Conservation (phyloP, 2,329 filamentous ascomycete species). For the Apiospora sp. region DNA sequence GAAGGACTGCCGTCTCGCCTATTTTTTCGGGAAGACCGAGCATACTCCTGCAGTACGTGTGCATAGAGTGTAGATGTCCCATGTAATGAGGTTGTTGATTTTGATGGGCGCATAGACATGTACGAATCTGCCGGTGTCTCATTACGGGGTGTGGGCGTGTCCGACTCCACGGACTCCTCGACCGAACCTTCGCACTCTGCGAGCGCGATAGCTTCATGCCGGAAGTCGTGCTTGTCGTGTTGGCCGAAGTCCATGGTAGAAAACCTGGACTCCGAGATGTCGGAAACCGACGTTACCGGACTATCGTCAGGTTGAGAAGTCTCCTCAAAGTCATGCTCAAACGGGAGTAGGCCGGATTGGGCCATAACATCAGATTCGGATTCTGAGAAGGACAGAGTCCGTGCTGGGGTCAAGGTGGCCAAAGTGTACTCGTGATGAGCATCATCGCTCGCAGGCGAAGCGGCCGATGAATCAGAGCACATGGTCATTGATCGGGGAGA, state of each 20-base stretch:
- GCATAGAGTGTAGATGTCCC: slow-evolving; percentile 38
- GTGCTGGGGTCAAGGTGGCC: slow-evolving; percentile 49
- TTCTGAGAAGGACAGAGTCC: slow-evolving; percentile 61
- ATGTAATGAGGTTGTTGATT: slow-evolving; percentile 37
- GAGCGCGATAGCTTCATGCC: slow-evolving; percentile 32
- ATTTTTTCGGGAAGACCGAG: slow-evolving; percentile 36
- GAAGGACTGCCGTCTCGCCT: slow-evolving; percentile 46
- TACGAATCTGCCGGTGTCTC: slow-evolving; percentile 46
- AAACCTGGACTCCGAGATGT: slow-evolving; percentile 51
- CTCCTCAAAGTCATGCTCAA: slow-evolving; percentile 50
- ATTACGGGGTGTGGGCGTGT: slow-evolving; percentile 54
- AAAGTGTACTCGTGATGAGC: slow-evolving; percentile 45
- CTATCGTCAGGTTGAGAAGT: slow-evolving; percentile 56
- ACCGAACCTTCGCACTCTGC: slow-evolving; percentile 39
- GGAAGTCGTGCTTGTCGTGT: neutral
- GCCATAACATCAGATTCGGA: slow-evolving; percentile 54
- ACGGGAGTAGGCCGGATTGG: slow-evolving; percentile 42
- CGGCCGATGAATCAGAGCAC: slow-evolving; percentile 52
- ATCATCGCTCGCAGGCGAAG: slow-evolving; percentile 45
- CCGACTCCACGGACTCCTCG: slow-evolving; percentile 49
- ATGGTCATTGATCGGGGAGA: slow-evolving; percentile 61
- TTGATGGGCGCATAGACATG: slow-evolving; percentile 31
- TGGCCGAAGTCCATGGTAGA: slow-evolving; percentile 34
- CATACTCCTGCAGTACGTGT: slow-evolving; percentile 35
- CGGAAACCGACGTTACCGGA: slow-evolving; percentile 54